phyloP scores from a whole-genome alignment of 495 filamentous ascomycete species.

The Hapsidospora chrysogenum region DNA sequence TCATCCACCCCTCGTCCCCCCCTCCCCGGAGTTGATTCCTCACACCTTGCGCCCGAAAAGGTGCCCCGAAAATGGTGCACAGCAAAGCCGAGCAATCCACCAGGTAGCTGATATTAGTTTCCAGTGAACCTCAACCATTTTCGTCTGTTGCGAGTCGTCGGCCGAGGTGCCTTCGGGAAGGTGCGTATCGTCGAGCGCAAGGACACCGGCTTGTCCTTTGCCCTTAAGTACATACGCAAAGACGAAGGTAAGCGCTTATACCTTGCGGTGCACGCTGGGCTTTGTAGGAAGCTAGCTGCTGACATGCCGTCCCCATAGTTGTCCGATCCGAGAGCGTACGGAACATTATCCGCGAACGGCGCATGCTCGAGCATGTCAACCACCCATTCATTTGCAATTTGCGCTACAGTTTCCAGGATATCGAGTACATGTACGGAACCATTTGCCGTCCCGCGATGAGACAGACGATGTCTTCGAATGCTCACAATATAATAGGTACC shows the following conservation, averaged over 20 bases:
- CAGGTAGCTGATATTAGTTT: background rate
- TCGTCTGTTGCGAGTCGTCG: conserved; percentile 83
- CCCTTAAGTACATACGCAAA: conserved; percentile 95
- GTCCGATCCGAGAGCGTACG: conserved; percentile 94
- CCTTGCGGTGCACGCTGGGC: too few species aligned
- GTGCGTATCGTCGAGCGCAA: conserved; percentile 97
- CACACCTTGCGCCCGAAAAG: too few species aligned
- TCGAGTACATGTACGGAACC: conserved; percentile 93
- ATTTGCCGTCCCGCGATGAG: background rate
- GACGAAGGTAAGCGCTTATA: conserved; percentile 64
- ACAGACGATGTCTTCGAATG: background rate
- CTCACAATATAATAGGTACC: conserved; percentile 46
- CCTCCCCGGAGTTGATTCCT: too few species aligned
- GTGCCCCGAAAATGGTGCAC: too few species aligned
- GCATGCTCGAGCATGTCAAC: conserved; percentile 96
- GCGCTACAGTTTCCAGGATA: conserved; percentile 97
- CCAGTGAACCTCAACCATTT: conserved; percentile 98
- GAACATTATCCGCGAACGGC: conserved; percentile 91
- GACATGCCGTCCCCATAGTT: conserved; percentile 34
- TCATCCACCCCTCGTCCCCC: too few species aligned
- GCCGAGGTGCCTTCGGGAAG: conserved; percentile 95
- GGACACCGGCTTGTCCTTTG: conserved; percentile 81
- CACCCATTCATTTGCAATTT: conserved; percentile 97
- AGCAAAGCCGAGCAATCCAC: too few species aligned
- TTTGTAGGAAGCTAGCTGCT: too few species aligned